Base-by-base conservation (phyloP, 2,329 filamentous ascomycete genomes). In the Pseudocercospora vitis region DNA sequence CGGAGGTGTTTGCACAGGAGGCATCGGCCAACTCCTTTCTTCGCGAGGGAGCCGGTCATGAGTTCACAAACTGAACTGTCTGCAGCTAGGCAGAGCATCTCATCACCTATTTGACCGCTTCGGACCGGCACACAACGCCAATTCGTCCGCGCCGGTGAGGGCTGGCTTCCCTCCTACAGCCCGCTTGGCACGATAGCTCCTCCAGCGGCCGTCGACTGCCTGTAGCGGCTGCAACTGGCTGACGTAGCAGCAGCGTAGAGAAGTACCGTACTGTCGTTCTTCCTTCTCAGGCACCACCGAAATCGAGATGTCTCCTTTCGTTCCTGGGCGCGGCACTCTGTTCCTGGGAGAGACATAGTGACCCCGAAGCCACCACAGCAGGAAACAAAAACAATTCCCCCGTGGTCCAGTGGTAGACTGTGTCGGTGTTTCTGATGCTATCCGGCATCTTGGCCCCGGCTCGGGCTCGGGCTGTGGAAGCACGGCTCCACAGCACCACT, bases 401-500 rank as follows among this genome's bases (percentile, higher is more conserved):
- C 46, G 24, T 26, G n/a, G 19, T 24, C 37, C 21, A 5, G 37
- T 23, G 18, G 37, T 7, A 42, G 19, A 42, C 37, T 39, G 35
- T 19, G 35, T 39, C 21, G 37, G 6, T 42, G 21, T 26, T 42
- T 42, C 12, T 26, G n/a, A n/a, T n/a, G 18, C n/a, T 14, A 8
- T 42, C 37, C 37, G 37, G 37, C 19, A 21, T 14, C 18, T 42
- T 42, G 37, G 37, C 18, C 24, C 21, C 19, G 40, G 18, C 21
- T 16, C 19, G 33, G n/a, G 35, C 37, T 37, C 48, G 31, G 48
- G 24, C 39, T 50, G 48, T 24, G 16, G 26, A 33, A 35, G 35
- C n/a, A 31, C 47, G 52, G 52, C 52, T 55, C 52, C 52, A 55
- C 52, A 42, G 52, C 55, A 52, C 50, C 55, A 57, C 55, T 52